Evolutionary conservation across 371 early-diverging fungal species (phyloP).

Genomic region (Actinomucor elegans): DNA sequence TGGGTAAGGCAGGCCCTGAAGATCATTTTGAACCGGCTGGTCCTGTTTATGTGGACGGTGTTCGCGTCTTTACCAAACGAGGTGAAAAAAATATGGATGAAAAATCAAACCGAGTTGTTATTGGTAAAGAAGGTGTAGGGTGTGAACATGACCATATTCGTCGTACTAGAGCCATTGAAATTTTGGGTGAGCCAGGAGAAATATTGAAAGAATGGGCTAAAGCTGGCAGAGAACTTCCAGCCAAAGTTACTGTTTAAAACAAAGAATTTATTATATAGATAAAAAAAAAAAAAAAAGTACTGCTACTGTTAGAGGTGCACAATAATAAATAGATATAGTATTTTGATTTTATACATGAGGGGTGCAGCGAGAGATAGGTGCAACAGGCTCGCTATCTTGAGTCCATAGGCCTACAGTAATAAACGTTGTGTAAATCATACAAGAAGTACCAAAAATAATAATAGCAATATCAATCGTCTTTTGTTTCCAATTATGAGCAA

Average conservation of each 20-base stretch:
- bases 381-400: slow-evolving; percentile 21
- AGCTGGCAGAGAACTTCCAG: slow-evolving; percentile 40
- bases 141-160: slow-evolving; percentile 43
- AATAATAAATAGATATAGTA: background rate
- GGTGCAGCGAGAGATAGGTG: slow-evolving; percentile 34
- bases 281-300: background rate
- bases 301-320: background rate
- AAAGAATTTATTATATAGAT: background rate
- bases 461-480: slow-evolving; percentile 60
- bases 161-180: slow-evolving; percentile 38
- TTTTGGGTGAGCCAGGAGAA: slow-evolving; percentile 51
- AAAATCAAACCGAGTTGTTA: slow-evolving; percentile 26
- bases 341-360: background rate
- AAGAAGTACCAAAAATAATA: slow-evolving; percentile 68
- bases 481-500: slow-evolving; percentile 42
- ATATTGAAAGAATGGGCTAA: slow-evolving; percentile 43
- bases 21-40: slow-evolving; percentile 37
- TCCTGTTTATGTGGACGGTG: slow-evolving; percentile 36
- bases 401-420: slow-evolving; percentile 73
- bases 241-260: slow-evolving; percentile 3
- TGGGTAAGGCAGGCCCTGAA: slow-evolving; percentile 6
- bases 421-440: slow-evolving; percentile 76
- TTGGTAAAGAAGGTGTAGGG: slow-evolving; percentile 39
- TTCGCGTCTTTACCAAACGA: slow-evolving; percentile 39
- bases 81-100: slow-evolving; percentile 29